Conservation (phyloP, 106 monocot genomes). For the Acorus calamus region DNA sequence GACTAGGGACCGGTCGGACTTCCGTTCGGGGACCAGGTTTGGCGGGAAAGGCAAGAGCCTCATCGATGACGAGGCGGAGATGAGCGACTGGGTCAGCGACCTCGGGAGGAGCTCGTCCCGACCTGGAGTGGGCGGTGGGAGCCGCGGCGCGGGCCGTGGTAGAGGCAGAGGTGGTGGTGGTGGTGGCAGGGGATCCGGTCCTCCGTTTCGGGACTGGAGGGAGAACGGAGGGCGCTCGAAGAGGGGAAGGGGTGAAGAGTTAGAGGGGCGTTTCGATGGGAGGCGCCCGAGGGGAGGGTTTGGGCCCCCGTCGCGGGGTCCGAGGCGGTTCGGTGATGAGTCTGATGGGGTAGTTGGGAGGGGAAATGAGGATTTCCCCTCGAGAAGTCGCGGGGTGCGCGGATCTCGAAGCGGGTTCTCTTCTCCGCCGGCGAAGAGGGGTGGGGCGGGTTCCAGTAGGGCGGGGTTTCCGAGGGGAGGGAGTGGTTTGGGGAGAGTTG, state of each 20-base stretch:
- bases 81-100: slow-evolving; percentile 76
- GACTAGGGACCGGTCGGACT: not conserved
- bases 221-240: not conserved
- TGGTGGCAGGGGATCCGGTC: too few relatives aligned
- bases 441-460: not conserved
- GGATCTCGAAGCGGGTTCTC: not conserved
- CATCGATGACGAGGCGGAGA: slow-evolving; percentile 86
- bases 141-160: too few relatives aligned
- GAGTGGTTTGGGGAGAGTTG: slow-evolving; percentile 15
- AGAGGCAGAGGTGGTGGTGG: too few relatives aligned
- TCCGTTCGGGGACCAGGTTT: not conserved
- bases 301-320: not conserved
- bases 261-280: too few relatives aligned
- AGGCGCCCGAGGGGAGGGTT: too few relatives aligned
- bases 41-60: slow-evolving; percentile 46
- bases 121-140: not conserved
- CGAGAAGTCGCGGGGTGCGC: slow-evolving; percentile 12
- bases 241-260: slow-evolving; percentile 2
- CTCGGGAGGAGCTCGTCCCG: slow-evolving; percentile 33
- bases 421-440: not conserved
- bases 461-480: slow-evolving; percentile 6
- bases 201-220: not conserved
- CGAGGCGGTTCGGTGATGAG: not conserved
- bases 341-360: too few relatives aligned
- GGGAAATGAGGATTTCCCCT: not conserved